Percentiles rank a stretch among this genome's conserved stretches.
Evolutionary conservation across 352 stramenopile species (phyloP).

Genomic region (Ophiocytium majus): DNA sequence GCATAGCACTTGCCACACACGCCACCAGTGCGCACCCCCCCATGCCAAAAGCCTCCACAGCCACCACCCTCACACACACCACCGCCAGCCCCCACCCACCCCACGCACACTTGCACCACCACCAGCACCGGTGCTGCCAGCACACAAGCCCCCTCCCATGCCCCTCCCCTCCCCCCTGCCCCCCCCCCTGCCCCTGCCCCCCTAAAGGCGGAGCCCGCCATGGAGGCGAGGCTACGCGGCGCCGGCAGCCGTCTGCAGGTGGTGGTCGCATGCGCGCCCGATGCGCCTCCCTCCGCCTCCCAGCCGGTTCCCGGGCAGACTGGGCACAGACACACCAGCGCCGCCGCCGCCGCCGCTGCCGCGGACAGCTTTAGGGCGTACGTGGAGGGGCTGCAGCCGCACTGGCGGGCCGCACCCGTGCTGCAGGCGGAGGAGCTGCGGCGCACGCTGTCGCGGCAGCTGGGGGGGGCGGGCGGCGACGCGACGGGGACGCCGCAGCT

Average conservation of each 20-base stretch:
- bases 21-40: background rate
- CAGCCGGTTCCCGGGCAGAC: no score
- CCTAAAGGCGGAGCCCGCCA: background rate
- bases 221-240: background rate
- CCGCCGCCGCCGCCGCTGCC: no score
- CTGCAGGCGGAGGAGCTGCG: background rate
- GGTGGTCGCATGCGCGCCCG: background rate
- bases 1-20: background rate
- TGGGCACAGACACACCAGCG: no score
- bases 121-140: no score
- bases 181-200: background rate
- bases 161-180: background rate
- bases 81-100: background rate
- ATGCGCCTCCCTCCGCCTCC: no score
- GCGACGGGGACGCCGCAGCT: background rate
- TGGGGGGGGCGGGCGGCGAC: background rate
- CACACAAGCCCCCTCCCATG: no score
- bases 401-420: background rate
- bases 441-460: background rate
- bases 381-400: background rate
- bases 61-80: background rate
- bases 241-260: constrained; percentile 3
- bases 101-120: no score
- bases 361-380: no score
- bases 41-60: no score